Evolutionary conservation across 2,329 filamentous ascomycete species (phyloP).

Genomic region (Phialophora macrospora): DNA sequence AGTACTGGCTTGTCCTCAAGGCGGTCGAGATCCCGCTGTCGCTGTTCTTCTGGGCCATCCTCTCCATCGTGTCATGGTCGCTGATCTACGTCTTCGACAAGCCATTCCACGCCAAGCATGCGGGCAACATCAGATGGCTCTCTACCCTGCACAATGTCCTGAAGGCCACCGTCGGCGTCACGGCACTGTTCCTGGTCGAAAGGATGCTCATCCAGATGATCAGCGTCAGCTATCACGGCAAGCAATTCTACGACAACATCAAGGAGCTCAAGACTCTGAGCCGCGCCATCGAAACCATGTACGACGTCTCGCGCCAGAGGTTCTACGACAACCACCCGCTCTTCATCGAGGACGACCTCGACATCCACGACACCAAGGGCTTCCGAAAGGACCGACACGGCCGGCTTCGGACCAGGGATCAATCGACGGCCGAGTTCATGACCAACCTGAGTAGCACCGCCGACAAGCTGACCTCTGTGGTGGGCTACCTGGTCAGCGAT

Average conservation of each 20-base stretch:
- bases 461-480: slow-evolving; percentile 25
- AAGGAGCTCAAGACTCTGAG: slow-evolving; percentile 31
- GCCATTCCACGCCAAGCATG: slow-evolving; percentile 21
- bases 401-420: slow-evolving; percentile 11
- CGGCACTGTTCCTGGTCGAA: slow-evolving; percentile 47
- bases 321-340: slow-evolving; percentile 23
- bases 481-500: slow-evolving; percentile 28
- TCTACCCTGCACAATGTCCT: slow-evolving; percentile 28
- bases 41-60: slow-evolving; percentile 31
- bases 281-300: slow-evolving; percentile 30
- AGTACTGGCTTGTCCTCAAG: slow-evolving; percentile 29
- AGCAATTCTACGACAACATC: slow-evolving; percentile 32
- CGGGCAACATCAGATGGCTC: slow-evolving; percentile 28
- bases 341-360: slow-evolving; percentile 28
- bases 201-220: slow-evolving; percentile 32
- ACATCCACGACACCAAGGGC: slow-evolving; percentile 29
- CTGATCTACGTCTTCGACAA: slow-evolving; percentile 31
- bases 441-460: slow-evolving; percentile 26
- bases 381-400: slow-evolving; percentile 26
- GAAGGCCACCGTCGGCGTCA: slow-evolving; percentile 29
- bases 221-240: slow-evolving; percentile 32
- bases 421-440: slow-evolving; percentile 28
- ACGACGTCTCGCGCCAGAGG: slow-evolving; percentile 28
- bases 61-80: slow-evolving; percentile 20
- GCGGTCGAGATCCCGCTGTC: slow-evolving; percentile 31